Conservation (phyloP, 2,329 filamentous ascomycete species). For the Neonectria ditissima region DNA sequence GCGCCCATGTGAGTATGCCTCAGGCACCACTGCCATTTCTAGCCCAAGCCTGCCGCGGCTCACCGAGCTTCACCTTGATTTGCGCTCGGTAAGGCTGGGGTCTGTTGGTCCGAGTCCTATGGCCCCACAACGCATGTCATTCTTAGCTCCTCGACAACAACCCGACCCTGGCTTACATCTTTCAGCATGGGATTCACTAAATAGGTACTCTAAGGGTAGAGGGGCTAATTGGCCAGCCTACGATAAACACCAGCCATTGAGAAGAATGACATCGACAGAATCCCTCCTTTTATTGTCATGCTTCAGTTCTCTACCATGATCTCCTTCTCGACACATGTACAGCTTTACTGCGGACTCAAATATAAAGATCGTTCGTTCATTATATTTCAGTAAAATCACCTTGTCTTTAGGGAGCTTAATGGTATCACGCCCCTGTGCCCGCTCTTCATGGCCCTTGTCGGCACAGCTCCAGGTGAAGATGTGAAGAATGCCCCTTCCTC, state of each 20-base stretch:
- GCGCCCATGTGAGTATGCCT: slow-evolving; percentile 28
- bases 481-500: not conserved
- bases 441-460: not conserved
- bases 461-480: not conserved
- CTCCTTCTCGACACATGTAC: not conserved
- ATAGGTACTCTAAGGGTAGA: too few relatives aligned
- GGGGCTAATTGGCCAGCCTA: too few relatives aligned
- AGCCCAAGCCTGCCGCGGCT: not conserved
- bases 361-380: not conserved
- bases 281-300: not conserved
- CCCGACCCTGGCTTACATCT: not conserved
- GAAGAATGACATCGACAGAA: not conserved
- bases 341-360: not conserved
- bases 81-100: not conserved
- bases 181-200: not conserved
- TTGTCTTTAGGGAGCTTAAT: not conserved
- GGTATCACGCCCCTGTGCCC: not conserved
- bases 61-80: slow-evolving; percentile 21
- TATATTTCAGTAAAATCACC: not conserved
- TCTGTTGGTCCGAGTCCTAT: not conserved
- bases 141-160: not conserved
- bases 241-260: too few relatives aligned
- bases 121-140: slow-evolving; percentile 13
- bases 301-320: not conserved
- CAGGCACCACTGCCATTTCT: slow-evolving; percentile 18